Evolutionary conservation across 2,329 filamentous ascomycete genomes (phyloP).

Genomic region (Claviceps purpurea): DNA sequence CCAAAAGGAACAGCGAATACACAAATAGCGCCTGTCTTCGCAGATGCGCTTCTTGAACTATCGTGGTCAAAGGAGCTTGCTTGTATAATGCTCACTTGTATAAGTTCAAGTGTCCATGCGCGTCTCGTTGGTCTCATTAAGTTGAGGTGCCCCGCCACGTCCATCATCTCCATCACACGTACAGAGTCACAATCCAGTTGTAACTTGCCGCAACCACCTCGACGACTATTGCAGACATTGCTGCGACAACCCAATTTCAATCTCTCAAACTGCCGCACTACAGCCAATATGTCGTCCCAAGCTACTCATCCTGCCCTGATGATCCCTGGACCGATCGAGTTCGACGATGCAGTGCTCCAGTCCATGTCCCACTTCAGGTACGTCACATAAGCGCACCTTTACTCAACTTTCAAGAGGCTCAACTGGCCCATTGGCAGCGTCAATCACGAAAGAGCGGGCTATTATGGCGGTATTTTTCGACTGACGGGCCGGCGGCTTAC

Average conservation of each 20-base stretch:
- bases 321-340: conserved; percentile 95
- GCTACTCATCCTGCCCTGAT: conserved; percentile 60
- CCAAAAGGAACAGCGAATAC: too few relatives aligned
- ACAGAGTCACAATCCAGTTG: too few relatives aligned
- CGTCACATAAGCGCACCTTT: conserved; percentile 10
- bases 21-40: too few relatives aligned
- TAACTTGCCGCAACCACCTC: conserved; percentile 3
- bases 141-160: not conserved
- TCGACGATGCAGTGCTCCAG: conserved; percentile 90
- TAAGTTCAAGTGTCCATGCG: too few relatives aligned
- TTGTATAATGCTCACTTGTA: too few relatives aligned
- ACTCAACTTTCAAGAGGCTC: not conserved
- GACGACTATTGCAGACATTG: not conserved
- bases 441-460: not conserved
- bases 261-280: not conserved
- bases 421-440: not conserved
- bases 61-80: too few relatives aligned
- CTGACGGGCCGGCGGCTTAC: not conserved
- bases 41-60: too few relatives aligned
- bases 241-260: not conserved
- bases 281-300: conserved; percentile 45
- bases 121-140: too few relatives aligned
- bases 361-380: conserved; percentile 93
- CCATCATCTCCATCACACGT: not conserved
- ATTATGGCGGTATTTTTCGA: not conserved